These are phyloP conservation scores for Stemphylium lycopersici DNA, from an alignment of 2,329 filamentous ascomycete genomes.

Conservation along the genomic window DNA sequence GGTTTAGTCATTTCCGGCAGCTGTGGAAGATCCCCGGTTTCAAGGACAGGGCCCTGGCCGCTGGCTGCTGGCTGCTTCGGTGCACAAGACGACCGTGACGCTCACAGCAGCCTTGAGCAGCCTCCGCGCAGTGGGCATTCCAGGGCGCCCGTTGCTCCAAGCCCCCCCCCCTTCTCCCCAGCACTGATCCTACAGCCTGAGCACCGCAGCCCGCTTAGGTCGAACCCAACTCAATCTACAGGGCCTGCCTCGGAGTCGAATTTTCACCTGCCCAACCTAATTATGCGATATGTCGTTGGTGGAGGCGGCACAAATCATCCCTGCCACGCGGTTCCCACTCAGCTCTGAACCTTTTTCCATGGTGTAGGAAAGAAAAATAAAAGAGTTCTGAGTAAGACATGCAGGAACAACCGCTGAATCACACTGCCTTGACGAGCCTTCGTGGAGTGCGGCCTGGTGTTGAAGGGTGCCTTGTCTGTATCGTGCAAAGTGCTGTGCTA, in stretches of 20 bases:
- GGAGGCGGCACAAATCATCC: conserved; percentile 25
- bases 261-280: conserved; percentile 26
- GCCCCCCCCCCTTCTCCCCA: conserved; percentile 18
- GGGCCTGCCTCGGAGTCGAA: conserved; percentile 16
- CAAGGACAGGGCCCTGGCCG: conserved; percentile 15
- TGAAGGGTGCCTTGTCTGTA: conserved; percentile 3
- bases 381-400: conserved; percentile 29
- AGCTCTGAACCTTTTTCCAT: conserved; percentile 12
- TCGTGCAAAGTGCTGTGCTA: conserved; percentile 21
- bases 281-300: conserved; percentile 24
- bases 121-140: background rate
- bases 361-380: background rate
- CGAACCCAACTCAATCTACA: conserved; percentile 13
- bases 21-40: conserved; percentile 30
- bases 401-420: conserved; percentile 32
- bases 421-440: background rate
- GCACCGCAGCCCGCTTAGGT: conserved; percentile 1
- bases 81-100: conserved; percentile 25
- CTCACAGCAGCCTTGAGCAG: background rate
- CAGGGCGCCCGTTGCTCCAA: conserved; percentile 22
- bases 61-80: conserved; percentile 13
- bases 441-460: conserved; percentile 5
- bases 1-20: conserved; percentile 22
- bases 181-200: conserved; percentile 20
- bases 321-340: conserved; percentile 5